Conservation (phyloP, 805 yeast genomes). For the Monosporozyma aquatica region DNA sequence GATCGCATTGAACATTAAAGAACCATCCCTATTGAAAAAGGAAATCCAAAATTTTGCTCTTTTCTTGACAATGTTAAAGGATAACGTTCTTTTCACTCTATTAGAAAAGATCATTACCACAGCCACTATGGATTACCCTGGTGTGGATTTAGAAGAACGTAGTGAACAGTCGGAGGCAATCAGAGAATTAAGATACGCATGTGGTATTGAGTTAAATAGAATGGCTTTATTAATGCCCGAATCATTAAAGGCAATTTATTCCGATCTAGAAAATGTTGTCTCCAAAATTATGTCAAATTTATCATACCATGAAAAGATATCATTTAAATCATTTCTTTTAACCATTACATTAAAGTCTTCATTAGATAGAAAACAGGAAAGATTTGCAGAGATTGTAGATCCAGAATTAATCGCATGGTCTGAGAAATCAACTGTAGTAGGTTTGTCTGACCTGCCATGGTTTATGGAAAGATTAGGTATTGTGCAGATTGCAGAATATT, state of each 20-base stretch:
- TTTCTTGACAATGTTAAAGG: slow-evolving; percentile 83
- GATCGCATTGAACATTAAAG: slow-evolving; percentile 63
- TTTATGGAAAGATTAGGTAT: slow-evolving; percentile 96
- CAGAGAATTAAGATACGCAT: slow-evolving; percentile 78
- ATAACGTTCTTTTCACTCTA: slow-evolving; percentile 71
- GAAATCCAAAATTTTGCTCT: slow-evolving; percentile 89
- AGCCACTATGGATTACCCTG: slow-evolving; percentile 74
- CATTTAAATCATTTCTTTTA: slow-evolving; percentile 82
- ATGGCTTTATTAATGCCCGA: slow-evolving; percentile 94
- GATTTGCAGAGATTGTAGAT: slow-evolving; percentile 83
- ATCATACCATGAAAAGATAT: slow-evolving; percentile 85
- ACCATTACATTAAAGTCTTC: slow-evolving; percentile 87
- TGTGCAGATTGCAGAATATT: slow-evolving; percentile 86
- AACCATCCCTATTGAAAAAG: slow-evolving; percentile 74
- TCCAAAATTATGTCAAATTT: slow-evolving; percentile 63
- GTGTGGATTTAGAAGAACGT: slow-evolving; percentile 36
- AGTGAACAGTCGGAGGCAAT: slow-evolving; percentile 73
- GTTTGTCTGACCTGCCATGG: slow-evolving; percentile 86
- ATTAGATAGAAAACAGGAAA: slow-evolving; percentile 59
- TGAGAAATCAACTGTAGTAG: slow-evolving; percentile 82
- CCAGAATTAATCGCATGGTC: slow-evolving; percentile 92
- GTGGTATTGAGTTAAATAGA: slow-evolving; percentile 91
- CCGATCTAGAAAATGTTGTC: slow-evolving; percentile 75
- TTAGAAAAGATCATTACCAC: slow-evolving; percentile 79
- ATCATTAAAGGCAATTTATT: slow-evolving; percentile 67